These are phyloP conservation scores for Cladosporium sp. DNA, from an alignment of 2,329 filamentous ascomycete species.

Conservation along the genomic window DNA sequence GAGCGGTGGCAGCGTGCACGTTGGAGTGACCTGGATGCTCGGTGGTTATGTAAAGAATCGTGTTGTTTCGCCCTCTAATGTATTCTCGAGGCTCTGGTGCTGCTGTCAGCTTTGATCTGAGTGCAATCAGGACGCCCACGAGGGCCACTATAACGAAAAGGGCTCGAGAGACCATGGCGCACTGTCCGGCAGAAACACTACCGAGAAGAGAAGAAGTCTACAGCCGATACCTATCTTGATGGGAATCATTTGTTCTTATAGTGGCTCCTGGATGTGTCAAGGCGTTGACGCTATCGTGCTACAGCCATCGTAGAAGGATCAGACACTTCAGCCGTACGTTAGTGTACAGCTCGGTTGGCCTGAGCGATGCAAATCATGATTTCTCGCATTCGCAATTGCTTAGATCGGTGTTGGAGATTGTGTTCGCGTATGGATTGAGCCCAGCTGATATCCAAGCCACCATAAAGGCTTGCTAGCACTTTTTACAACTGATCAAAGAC, in stretches of 20 bases:
- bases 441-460: no score
- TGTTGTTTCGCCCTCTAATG: constrained; percentile 3
- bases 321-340: neutral
- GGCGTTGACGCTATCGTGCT: no score
- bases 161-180: neutral
- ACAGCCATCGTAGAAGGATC: neutral
- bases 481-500: no score
- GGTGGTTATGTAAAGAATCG: neutral
- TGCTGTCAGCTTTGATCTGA: neutral
- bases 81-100: neutral
- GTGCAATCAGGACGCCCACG: neutral
- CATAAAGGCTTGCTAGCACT: no score
- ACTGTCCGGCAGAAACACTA: neutral
- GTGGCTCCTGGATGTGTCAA: no score
- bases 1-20: constrained; percentile 4
- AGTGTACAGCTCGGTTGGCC: neutral
- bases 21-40: constrained; percentile 7
- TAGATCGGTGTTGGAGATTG: no score
- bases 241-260: no score
- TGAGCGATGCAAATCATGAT: neutral
- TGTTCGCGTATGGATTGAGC: no score
- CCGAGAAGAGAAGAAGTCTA: neutral
- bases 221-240: neutral
- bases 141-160: neutral
- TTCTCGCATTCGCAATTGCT: no score